Evolutionary conservation across 2,329 filamentous ascomycete genomes (phyloP).

Genomic region (Periglandula ipomoeae): DNA sequence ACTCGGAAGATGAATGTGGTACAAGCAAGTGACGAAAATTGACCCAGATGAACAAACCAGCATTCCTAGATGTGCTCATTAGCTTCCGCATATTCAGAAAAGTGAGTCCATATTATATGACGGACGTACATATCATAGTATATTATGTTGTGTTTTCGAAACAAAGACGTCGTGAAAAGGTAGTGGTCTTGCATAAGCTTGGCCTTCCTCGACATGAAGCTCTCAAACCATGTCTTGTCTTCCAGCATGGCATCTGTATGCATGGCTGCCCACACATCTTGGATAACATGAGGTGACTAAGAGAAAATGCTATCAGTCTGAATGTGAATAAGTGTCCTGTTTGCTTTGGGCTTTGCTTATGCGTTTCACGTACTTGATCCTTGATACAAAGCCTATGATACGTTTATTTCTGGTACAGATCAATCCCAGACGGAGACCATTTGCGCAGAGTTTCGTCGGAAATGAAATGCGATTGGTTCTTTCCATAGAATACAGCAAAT

Average conservation of each 20-base stretch:
- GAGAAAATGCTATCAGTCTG: not conserved
- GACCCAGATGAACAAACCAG: not conserved
- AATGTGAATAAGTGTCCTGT: not conserved
- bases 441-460: not conserved
- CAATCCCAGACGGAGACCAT: not conserved
- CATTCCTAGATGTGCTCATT: no score
- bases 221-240: not conserved
- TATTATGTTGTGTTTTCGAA: not conserved
- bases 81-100: no score
- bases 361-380: no score
- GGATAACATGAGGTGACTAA: not conserved
- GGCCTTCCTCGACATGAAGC: not conserved
- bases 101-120: no score
- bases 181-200: not conserved
- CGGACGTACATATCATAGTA: not conserved
- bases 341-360: no score
- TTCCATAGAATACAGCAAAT: not conserved
- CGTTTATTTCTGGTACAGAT: not conserved
- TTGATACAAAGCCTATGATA: not conserved
- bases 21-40: no score
- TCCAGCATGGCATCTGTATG: no score
- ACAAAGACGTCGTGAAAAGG: not conserved
- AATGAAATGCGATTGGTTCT: not conserved
- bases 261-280: not conserved
- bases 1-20: no score